Percentiles rank a stretch among this genome's conserved stretches.
phyloP scores from a whole-genome alignment of 225 moss, liverwort and hornwort species.

The Thuidium tamariscinum region DNA sequence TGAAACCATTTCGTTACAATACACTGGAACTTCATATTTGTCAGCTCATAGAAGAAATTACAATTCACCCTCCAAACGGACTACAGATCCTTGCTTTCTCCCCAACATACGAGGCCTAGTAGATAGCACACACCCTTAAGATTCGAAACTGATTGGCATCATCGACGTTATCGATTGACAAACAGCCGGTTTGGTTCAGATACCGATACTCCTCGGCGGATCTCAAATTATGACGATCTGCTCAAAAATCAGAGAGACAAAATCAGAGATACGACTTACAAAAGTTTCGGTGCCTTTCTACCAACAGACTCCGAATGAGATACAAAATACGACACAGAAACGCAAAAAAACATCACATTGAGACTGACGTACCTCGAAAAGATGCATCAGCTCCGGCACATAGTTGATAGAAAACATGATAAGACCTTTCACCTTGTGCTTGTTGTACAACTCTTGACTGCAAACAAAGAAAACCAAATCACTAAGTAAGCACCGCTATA shows the following conservation, averaged over 20 bases:
- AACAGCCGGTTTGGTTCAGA: constrained; percentile 79
- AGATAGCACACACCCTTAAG: constrained; percentile 50
- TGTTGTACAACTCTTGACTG: constrained; percentile 99
- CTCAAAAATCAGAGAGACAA: not conserved
- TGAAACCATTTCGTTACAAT: not conserved
- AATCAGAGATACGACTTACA: not conserved
- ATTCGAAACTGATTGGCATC: constrained; percentile 55
- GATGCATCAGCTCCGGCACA: constrained; percentile 83
- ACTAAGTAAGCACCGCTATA: not conserved
- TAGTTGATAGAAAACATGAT: constrained; percentile 96
- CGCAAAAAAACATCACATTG: not conserved
- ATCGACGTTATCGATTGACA: constrained; percentile 71
- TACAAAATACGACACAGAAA: not conserved
- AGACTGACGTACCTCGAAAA: constrained; percentile 55
- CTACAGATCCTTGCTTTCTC: not conserved
- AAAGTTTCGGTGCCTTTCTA: not conserved
- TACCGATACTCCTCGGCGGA: constrained; percentile 72
- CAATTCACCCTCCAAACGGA: not conserved
- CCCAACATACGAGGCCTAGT: not conserved
- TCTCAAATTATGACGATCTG: constrained; percentile 67
- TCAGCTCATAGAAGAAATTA: not conserved
- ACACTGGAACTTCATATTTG: not conserved
- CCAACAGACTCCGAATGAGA: not conserved
- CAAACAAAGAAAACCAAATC: not conserved
- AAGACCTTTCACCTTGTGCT: constrained; percentile 88